Evolutionary conservation across 805 yeast species (phyloP), one percentile per base, ranked within the genome.

Genomic region (Ogataea saltuana): DNA sequence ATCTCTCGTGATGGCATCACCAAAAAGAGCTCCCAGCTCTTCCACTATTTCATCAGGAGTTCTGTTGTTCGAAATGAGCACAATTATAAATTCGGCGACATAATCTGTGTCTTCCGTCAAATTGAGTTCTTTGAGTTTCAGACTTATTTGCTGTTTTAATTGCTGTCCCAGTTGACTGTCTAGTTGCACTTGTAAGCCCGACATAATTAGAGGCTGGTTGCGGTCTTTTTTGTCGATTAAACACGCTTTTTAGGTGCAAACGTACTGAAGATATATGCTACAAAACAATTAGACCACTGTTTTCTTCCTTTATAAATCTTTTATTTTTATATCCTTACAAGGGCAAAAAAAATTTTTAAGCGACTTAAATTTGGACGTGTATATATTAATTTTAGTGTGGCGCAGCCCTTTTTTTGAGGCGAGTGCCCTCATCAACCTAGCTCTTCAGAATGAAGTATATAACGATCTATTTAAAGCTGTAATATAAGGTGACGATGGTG

Each of bases 61-160:
- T 55, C 83, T 80, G 53, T 83, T 81, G 51, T 83, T 83, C 11
- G 83, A 81, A 48, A 85, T 82, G 61, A 85, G 68, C 33, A 84
- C 74, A n/a, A 81, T 74, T 44, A 85, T 79, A 56, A 77, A 85
- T 61, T 85, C 93, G 11, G 93, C 86, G 31, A 83, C 81, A 53
- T 81, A 83, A 33, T 66, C 70, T 19, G 75, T 71, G 54, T 78
- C 83, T 42, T 77, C 82, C 9, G 64, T 65, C 47, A 75, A 65
- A 45, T 70, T 71, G 19, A 74, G 48, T 33, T 67, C 64, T 15
- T 56, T 56, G 23, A 75, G 60, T 54, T 68, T 71, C 37, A 62
- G 61, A 13, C 74, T 68, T 6, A 77, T 69, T 30, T 65, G 67
- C 17, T 62, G 60, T 53, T 75, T 75, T 38, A 76, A 54, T 45